phyloP scores from a whole-genome alignment of 768 basidiomycete genomes.

The Goffeauzyma gilvescens region DNA sequence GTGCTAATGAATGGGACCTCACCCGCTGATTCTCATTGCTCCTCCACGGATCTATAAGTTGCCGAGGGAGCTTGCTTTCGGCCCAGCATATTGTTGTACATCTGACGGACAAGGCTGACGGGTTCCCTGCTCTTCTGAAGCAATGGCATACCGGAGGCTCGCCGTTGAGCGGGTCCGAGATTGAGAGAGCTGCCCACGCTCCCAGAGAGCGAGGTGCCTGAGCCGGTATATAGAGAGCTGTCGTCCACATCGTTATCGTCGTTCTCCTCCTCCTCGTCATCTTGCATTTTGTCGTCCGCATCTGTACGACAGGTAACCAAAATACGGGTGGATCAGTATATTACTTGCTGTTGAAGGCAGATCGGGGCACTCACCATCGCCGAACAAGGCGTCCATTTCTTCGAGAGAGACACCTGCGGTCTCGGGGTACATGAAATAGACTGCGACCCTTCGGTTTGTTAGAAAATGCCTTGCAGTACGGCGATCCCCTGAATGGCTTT shows the following conservation, averaged over 20 bases:
- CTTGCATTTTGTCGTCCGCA: conserved; percentile 11
- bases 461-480: neutral
- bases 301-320: neutral
- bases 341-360: no score
- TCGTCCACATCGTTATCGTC: conserved; percentile 12
- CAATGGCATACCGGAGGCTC: conserved; percentile 3
- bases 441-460: conserved; percentile 5
- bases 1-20: no score
- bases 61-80: neutral
- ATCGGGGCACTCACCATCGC: conserved; percentile 19
- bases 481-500: neutral
- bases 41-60: neutral
- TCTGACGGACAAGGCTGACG: conserved; percentile 1
- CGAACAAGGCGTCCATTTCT: conserved; percentile 27
- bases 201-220: conserved; percentile 1
- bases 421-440: conserved; percentile 30
- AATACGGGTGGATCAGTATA: neutral
- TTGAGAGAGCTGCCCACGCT: neutral
- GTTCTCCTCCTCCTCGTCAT: conserved; percentile 19
- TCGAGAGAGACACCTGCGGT: conserved; percentile 20
- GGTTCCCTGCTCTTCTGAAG: conserved; percentile 3
- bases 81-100: conserved; percentile 3
- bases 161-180: neutral
- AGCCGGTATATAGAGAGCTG: conserved; percentile 1
- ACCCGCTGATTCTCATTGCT: conserved; percentile 8